These are phyloP conservation scores for Candida anutae DNA, from an alignment of 1,139 yeast genomes.

Conservation along the genomic window DNA sequence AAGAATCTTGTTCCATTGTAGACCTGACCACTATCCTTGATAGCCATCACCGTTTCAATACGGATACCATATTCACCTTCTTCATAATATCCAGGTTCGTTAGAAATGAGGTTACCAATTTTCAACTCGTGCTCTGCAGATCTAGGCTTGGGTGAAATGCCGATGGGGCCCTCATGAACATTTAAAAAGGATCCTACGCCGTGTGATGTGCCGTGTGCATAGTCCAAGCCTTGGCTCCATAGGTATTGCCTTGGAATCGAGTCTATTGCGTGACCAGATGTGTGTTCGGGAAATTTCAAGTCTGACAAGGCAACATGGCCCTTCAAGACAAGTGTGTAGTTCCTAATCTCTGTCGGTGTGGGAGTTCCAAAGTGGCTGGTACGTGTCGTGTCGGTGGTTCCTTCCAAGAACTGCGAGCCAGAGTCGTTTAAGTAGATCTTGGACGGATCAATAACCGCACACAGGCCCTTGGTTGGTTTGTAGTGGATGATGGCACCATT, in stretches of 20 bases:
- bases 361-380: constrained; percentile 80
- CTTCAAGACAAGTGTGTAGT: constrained; percentile 85
- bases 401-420: constrained; percentile 90
- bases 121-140: constrained; percentile 41
- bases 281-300: constrained; percentile 77
- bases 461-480: constrained; percentile 54
- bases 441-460: constrained; percentile 63
- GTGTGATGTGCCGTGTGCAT: constrained; percentile 95
- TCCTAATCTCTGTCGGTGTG: constrained; percentile 53
- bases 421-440: constrained; percentile 84
- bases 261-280: constrained; percentile 79
- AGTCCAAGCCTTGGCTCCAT: constrained; percentile 85
- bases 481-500: constrained; percentile 94
- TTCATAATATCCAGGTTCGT: constrained; percentile 95
- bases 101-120: constrained; percentile 76
- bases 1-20: constrained; percentile 50
- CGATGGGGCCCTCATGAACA: constrained; percentile 96
- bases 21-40: constrained; percentile 39
- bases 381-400: constrained; percentile 95
- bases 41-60: constrained; percentile 76
- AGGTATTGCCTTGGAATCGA: constrained; percentile 81
- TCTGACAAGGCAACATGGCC: constrained; percentile 81
- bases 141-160: constrained; percentile 61
- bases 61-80: constrained; percentile 92
- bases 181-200: constrained; percentile 92